Base-by-base conservation (phyloP, 2,329 filamentous ascomycete species). In the Curvularia verruculosa region DNA sequence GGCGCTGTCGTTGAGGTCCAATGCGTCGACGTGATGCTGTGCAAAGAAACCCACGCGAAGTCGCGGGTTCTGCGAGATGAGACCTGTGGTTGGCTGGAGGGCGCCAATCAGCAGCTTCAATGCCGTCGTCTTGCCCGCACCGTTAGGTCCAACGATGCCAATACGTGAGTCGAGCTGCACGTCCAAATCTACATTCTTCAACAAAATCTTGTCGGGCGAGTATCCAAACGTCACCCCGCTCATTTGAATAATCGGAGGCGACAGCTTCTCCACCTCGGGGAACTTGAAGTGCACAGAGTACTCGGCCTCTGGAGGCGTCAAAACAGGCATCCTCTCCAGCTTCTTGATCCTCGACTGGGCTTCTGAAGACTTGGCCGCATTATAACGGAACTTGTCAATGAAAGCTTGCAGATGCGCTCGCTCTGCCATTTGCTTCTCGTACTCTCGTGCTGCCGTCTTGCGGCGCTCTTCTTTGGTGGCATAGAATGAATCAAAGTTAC, bases 381-480 rank as follows among this genome's bases (percentile, higher is more conserved):
- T 99, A 84, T 99, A 99, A 51, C 95, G 88, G 84, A 99, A 99
- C 80, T 99, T 99, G 85, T 99, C 95, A 80, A 99, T 99, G 79
- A 99, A 99, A 26, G 91, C 80, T 81, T 99, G 95, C 62, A 99
- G 80, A 82, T 99, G 95, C 29, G 92, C 92, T 67, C 95, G 86
- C 78, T 94, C 87, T 1, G 85, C 92, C 92, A 98, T 96, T 75
- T 99, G 95, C 79, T 96, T 98, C 79, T 99, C 95, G 79, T 99
- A 99, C 78, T 99, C 95, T 70, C 92, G 89, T 83, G 95, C 94
- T 41, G 93, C 92, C 44, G 91, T 93, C 87, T 99, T 99, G 76
- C 94, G 90, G 64, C 95, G 89, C 79, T 99, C 95, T 78, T 99
- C 95, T 73, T 92, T 95, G 21, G 95, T 98, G 7, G 93, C 92